These are phyloP conservation scores for Cocos nucifera DNA, from an alignment of 176 grass and related monocot species.

Conservation along the genomic window DNA sequence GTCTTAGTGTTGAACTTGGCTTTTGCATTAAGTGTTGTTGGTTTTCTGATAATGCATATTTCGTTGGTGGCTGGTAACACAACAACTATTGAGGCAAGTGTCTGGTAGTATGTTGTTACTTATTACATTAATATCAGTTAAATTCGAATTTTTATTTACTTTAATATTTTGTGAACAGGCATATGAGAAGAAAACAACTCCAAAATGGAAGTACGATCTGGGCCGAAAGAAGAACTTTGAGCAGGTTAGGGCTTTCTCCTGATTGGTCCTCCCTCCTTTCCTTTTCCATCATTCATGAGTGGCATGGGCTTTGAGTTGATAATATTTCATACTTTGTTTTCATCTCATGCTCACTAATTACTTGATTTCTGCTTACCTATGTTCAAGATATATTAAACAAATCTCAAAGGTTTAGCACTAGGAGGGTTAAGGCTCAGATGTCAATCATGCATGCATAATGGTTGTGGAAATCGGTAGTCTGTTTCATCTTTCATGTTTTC, in stretches of 20 bases:
- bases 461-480: too few species aligned
- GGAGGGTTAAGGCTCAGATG: too few species aligned
- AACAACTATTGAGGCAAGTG: conserved; percentile 78
- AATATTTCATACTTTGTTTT: too few species aligned
- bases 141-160: too few species aligned
- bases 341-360: not conserved
- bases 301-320: too few species aligned
- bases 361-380: not conserved
- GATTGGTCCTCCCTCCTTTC: not conserved
- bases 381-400: not conserved
- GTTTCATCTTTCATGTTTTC: not conserved
- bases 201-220: conserved; percentile 87
- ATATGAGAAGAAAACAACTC: conserved; percentile 90
- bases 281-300: not conserved
- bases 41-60: conserved; percentile 95
- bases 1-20: conserved; percentile 72
- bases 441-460: too few species aligned
- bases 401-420: too few species aligned
- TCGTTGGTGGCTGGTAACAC: conserved; percentile 82
- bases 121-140: not conserved
- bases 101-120: conserved; percentile 1
- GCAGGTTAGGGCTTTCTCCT: conserved; percentile 45
- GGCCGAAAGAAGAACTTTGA: conserved; percentile 85
- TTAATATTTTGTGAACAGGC: conserved; percentile 31
- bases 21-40: conserved; percentile 78